phyloP scores from a whole-genome alignment of 305 asterid species.

The Fraxinus latifolia region DNA sequence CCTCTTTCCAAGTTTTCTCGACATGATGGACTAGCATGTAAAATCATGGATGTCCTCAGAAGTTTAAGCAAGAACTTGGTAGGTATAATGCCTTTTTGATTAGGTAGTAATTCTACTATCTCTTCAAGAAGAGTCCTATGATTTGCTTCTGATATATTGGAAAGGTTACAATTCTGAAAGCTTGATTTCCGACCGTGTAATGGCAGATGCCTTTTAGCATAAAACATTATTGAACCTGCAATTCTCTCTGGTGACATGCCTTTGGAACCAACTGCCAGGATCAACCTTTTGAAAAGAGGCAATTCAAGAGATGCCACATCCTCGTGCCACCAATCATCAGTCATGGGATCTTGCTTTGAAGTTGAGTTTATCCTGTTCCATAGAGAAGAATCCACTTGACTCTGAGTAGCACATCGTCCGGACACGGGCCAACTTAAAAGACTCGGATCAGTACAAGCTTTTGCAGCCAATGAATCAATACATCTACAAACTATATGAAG shows the following conservation, averaged over 20 bases:
- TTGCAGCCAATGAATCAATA: slow-evolving; percentile 39
- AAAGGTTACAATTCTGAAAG: slow-evolving; percentile 17
- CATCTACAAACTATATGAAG: slow-evolving; percentile 40
- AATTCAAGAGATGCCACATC: slow-evolving; percentile 31
- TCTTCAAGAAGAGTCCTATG: slow-evolving; percentile 45
- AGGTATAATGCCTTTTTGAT: slow-evolving; percentile 35
- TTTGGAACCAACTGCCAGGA: slow-evolving; percentile 20
- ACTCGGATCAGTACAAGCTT: slow-evolving; percentile 34
- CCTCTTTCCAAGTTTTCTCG: slow-evolving; percentile 40
- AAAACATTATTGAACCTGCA: slow-evolving; percentile 31
- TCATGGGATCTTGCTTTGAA: slow-evolving; percentile 24
- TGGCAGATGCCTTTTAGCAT: slow-evolving; percentile 40
- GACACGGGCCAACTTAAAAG: slow-evolving; percentile 18
- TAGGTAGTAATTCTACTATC: slow-evolving; percentile 39
- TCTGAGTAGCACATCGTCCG: not conserved
- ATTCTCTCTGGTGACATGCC: slow-evolving; percentile 33
- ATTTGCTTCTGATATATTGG: slow-evolving; percentile 29
- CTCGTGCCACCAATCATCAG: slow-evolving; percentile 41
- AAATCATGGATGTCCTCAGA: slow-evolving; percentile 33
- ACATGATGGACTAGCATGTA: slow-evolving; percentile 30
- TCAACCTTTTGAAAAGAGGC: slow-evolving; percentile 37
- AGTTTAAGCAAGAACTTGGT: slow-evolving; percentile 40
- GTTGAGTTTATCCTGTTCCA: slow-evolving; percentile 33
- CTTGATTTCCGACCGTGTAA: slow-evolving; percentile 26
- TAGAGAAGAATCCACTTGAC: slow-evolving; percentile 7